Percentiles rank a stretch among this genome's conserved stretches.
These are phyloP conservation scores for Apiospora marii DNA, from an alignment of 2,329 filamentous ascomycete species.

Conservation along the genomic window DNA sequence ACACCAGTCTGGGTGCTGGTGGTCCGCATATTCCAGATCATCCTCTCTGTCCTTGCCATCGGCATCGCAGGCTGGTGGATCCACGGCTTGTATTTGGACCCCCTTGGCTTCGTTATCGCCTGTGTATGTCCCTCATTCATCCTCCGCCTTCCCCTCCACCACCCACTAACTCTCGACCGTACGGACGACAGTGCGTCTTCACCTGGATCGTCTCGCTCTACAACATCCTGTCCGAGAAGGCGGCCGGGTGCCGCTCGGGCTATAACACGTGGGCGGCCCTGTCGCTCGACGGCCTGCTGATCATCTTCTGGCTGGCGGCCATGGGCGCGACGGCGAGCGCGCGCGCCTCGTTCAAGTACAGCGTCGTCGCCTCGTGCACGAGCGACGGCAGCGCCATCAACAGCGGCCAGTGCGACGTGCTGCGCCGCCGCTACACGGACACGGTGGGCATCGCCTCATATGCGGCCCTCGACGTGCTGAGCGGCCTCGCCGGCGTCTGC, in stretches of 20 bases:
- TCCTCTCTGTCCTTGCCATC: conserved; percentile 53
- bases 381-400: conserved; percentile 50
- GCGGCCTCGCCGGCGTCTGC: conserved; percentile 52
- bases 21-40: conserved; percentile 49
- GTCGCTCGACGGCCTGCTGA: conserved; percentile 51
- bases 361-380: conserved; percentile 42
- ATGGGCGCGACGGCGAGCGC: conserved; percentile 49
- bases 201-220: conserved; percentile 56
- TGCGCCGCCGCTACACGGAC: conserved; percentile 34
- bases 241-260: conserved; percentile 41
- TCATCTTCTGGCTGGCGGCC: conserved; percentile 57
- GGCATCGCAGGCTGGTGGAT: conserved; percentile 52
- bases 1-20: conserved; percentile 54
- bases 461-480: conserved; percentile 45
- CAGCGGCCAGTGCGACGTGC: conserved; percentile 46
- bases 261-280: conserved; percentile 57
- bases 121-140: conserved; percentile 43
- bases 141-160: neutral
- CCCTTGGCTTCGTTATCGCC: conserved; percentile 50
- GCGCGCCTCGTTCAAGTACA: conserved; percentile 46
- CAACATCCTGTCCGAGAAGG: conserved; percentile 50
- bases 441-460: conserved; percentile 45
- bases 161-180: neutral
- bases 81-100: conserved; percentile 48
- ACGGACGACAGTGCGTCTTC: conserved; percentile 47